phyloP scores from a whole-genome alignment of 345 rosid genomes.

The Aquilaria malaccensis region DNA sequence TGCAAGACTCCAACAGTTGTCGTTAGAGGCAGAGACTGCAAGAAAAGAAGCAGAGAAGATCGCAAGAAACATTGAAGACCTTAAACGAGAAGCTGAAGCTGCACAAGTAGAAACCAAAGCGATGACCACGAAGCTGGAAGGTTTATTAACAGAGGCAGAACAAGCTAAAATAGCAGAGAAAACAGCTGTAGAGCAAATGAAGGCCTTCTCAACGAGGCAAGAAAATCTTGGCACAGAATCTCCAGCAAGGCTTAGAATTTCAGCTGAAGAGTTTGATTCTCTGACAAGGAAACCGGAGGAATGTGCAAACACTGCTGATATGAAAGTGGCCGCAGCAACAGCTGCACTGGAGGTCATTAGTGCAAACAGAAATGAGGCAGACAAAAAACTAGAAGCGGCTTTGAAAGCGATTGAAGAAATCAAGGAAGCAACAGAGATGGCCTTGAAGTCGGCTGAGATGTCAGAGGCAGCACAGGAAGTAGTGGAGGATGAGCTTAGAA shows the following conservation, averaged over 20 bases:
- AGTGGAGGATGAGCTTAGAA: constrained; percentile 61
- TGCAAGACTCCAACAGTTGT: constrained; percentile 23
- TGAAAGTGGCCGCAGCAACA: constrained; percentile 38
- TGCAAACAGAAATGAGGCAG: constrained; percentile 31
- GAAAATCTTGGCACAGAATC: constrained; percentile 19
- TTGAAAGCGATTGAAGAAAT: constrained; percentile 58
- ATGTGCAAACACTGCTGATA: constrained; percentile 29
- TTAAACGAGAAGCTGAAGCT: constrained; percentile 44
- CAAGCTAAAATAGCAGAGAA: constrained; percentile 52
- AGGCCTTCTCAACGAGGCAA: constrained; percentile 28
- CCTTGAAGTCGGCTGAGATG: constrained; percentile 56
- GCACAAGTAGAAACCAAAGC: constrained; percentile 29
- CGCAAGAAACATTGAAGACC: constrained; percentile 24
- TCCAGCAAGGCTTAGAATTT: constrained; percentile 38
- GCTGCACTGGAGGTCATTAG: constrained; percentile 44
- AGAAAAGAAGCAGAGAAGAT: constrained; percentile 46
- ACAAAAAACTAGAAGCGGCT: constrained; percentile 38
- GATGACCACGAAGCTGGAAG: constrained; percentile 40
- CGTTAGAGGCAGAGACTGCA: constrained; percentile 41
- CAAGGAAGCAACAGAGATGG: constrained; percentile 58
- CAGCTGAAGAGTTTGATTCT: constrained; percentile 44
- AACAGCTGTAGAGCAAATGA: constrained; percentile 44
- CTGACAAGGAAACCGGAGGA: constrained; percentile 49
- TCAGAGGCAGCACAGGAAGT: constrained; percentile 62
- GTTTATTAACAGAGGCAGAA: constrained; percentile 34